Conservation (phyloP, 768 basidiomycete genomes). For the Hirschioporus abietinus region DNA sequence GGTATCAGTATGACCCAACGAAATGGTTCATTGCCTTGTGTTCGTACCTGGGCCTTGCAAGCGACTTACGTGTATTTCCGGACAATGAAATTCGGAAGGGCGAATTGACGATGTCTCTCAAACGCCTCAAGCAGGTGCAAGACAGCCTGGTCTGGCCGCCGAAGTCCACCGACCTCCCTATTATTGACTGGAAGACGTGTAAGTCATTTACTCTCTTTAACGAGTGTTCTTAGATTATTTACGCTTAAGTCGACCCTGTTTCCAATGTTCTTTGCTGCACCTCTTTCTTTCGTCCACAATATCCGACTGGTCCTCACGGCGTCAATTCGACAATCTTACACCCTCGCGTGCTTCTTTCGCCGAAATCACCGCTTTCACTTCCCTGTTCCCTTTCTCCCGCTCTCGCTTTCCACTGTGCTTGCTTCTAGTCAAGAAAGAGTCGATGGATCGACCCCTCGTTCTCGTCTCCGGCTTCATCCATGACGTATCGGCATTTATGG, state of each 20-base stretch:
- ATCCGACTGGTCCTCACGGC: background rate
- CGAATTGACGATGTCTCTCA: slow-evolving; percentile 77
- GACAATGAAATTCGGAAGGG: slow-evolving; percentile 86
- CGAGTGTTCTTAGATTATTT: background rate
- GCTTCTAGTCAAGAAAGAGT: slow-evolving; percentile 56
- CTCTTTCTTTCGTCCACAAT: background rate
- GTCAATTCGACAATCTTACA: background rate
- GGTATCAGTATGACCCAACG: slow-evolving; percentile 70
- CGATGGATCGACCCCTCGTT: slow-evolving; percentile 58
- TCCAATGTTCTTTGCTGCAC: background rate
- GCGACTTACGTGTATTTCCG: slow-evolving; percentile 77
- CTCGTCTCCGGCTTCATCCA: slow-evolving; percentile 85
- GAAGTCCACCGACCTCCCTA: slow-evolving; percentile 53
- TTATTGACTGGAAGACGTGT: slow-evolving; percentile 82
- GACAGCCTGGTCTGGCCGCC: slow-evolving; percentile 62
- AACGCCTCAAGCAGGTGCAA: slow-evolving; percentile 58
- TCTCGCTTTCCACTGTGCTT: background rate
- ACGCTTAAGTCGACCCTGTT: background rate
- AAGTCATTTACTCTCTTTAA: slow-evolving; percentile 23
- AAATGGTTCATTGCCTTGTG: slow-evolving; percentile 78
- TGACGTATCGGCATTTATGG: slow-evolving; percentile 68
- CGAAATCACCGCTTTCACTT: background rate
- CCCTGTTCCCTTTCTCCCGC: background rate
- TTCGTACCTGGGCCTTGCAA: slow-evolving; percentile 63
- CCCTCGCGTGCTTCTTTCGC: background rate